Evolutionary conservation across 2,329 filamentous ascomycete genomes (phyloP), one percentile per base, ranked within the genome.

Genomic region (Colletotrichum cuscutae): DNA sequence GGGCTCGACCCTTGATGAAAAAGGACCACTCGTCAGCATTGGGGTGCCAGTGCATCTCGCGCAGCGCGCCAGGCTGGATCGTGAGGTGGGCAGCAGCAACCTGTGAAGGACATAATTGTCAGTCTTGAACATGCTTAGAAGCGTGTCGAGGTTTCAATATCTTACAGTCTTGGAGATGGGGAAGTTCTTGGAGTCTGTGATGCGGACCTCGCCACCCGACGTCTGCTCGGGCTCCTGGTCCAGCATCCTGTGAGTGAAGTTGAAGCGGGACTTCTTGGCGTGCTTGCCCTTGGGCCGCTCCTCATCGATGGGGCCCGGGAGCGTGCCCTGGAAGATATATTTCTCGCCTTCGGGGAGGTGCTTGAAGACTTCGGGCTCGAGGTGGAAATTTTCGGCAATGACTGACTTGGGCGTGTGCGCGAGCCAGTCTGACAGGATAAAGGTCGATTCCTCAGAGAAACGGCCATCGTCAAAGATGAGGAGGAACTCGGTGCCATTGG

Each of bases 11-110:
- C 30, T 84, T 83, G 79, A 95, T 89, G 84, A 95, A 95, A 82
- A 93, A 95, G 7, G 90, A 93, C 93, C 93, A 95, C 80, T 95
- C 93, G 77, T 95, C 93, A 13, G 92, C 92, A 57, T 90, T 91
- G 0, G 93, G 92, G 78, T 95, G 93, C 93, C 93, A 95, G 84
- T 95, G 93, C 87, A 95, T 94, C 83, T 95, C 93, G 11, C 93
- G 89, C 79, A 95, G 85, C 0, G 91, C 92, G 15, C 92, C 92
- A 0, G 93, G 93, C 75, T 92, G 85, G 73, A 95, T 93, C 49
- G 89, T 88, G 22, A 94, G 88, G 77, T 95, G 88, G 1, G 92
- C 93, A 0, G 93, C 93, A 0, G 93, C 92, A 24, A 95, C 88
- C 42, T 49, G 8, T 49, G 3, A 49, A 8, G 4, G 4, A 8